phyloP scores from a whole-genome alignment of 2,329 filamentous ascomycete genomes.

The Pseudogymnoascus sp. region DNA sequence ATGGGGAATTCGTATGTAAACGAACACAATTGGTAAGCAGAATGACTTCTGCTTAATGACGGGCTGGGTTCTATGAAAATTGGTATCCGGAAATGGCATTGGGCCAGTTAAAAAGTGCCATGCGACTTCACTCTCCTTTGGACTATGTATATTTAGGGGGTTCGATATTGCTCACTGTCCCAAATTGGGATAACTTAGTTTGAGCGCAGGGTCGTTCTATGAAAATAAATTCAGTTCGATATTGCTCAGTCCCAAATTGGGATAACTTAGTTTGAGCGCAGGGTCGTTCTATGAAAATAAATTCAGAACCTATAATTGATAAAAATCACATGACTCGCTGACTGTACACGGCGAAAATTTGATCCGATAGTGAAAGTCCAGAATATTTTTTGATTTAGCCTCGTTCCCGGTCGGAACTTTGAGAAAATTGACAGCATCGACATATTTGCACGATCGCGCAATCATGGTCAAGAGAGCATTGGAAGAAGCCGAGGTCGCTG shows the following conservation, averaged over 20 bases:
- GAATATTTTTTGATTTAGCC: constrained; percentile 6
- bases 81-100: not conserved
- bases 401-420: not conserved
- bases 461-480: constrained; percentile 27
- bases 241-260: constrained; percentile 7
- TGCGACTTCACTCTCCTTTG: constrained; percentile 1
- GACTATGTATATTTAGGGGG: constrained; percentile 7
- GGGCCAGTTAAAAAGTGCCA: not conserved
- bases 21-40: constrained; percentile 5
- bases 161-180: constrained; percentile 7
- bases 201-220: constrained; percentile 3
- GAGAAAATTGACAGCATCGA: constrained; percentile 7
- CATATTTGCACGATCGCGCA: constrained; percentile 10
- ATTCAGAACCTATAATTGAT: constrained; percentile 4
- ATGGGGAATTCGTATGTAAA: not conserved
- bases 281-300: constrained; percentile 1
- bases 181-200: constrained; percentile 7
- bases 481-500: constrained; percentile 21
- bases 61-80: constrained; percentile 5
- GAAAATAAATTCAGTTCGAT: constrained; percentile 6
- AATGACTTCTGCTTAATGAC: constrained; percentile 1
- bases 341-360: constrained; percentile 7
- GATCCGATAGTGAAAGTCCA: constrained; percentile 4
- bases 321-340: not conserved
- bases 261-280: constrained; percentile 6